phyloP scores from a whole-genome alignment of 2,329 filamentous ascomycete genomes.

The Pseudopithomyces maydicus region DNA sequence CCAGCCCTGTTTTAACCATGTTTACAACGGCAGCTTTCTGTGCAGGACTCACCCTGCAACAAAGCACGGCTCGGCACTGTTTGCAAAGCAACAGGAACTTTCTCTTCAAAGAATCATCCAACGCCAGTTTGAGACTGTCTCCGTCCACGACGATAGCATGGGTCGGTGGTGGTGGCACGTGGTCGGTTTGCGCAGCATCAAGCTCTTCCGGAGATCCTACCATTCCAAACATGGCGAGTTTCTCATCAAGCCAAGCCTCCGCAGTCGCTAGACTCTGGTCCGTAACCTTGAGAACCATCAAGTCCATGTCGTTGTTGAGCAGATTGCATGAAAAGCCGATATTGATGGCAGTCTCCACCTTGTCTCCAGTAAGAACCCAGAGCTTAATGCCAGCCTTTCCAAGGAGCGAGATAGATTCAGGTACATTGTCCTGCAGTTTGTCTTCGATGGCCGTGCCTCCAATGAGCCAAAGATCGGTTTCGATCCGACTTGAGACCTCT shows the following conservation, averaged over 20 bases:
- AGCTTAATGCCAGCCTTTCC: conserved; percentile 95
- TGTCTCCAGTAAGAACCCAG: conserved; percentile 98
- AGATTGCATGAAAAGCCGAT: conserved; percentile 99
- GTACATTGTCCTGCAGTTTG: conserved; percentile 93
- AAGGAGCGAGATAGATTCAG: conserved; percentile 90
- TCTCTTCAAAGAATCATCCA: conserved; percentile 81
- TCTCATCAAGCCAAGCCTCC: conserved; percentile 73
- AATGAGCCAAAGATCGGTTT: conserved; percentile 83
- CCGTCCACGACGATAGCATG: conserved; percentile 96
- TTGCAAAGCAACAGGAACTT: conserved; percentile 96
- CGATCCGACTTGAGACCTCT: conserved; percentile 84
- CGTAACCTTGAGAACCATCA: conserved; percentile 85
- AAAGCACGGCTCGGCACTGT: conserved; percentile 93
- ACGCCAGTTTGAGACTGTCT: conserved; percentile 85
- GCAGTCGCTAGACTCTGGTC: conserved; percentile 71
- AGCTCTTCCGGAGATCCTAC: conserved; percentile 87
- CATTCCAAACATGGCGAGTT: conserved; percentile 74
- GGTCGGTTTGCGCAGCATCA: conserved; percentile 75
- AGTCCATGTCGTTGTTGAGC: conserved; percentile 95
- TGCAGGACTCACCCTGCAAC: conserved; percentile 93
- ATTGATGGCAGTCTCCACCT: conserved; percentile 99
- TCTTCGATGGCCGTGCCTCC: conserved; percentile 98
- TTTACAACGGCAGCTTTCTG: conserved; percentile 97
- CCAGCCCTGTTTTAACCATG: conserved; percentile 92
- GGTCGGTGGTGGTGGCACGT: conserved; percentile 83